Evolutionary conservation across 164 flowering plant species (phyloP).

Genomic region (Cinnamomum chago): DNA sequence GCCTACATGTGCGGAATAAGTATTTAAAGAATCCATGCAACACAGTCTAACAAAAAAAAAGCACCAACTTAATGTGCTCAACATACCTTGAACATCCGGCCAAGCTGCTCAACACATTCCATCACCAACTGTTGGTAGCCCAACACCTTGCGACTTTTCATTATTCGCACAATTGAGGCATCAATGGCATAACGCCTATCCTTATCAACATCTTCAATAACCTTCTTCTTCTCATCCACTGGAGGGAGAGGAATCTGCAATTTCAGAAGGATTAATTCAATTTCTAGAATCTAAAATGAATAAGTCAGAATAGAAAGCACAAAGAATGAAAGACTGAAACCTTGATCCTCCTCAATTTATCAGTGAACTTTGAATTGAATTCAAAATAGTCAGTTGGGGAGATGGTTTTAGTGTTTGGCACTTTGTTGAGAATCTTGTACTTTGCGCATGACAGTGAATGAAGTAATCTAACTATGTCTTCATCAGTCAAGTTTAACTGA

Average conservation of each 20-base stretch:
- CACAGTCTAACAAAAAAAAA: too few relatives aligned
- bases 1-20: too few relatives aligned
- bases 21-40: too few relatives aligned
- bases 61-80: background rate
- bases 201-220: slow-evolving; percentile 89
- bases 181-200: slow-evolving; percentile 92
- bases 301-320: background rate
- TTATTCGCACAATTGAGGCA: slow-evolving; percentile 90
- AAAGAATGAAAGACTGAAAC: slow-evolving; percentile 20
- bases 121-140: slow-evolving; percentile 77
- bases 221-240: slow-evolving; percentile 87
- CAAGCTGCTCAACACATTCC: slow-evolving; percentile 92
- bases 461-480: slow-evolving; percentile 67
- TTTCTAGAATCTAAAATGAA: background rate
- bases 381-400: slow-evolving; percentile 66
- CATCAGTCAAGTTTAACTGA: slow-evolving; percentile 73
- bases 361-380: slow-evolving; percentile 84
- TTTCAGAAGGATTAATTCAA: slow-evolving; percentile 2
- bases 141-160: slow-evolving; percentile 92
- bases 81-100: slow-evolving; percentile 82
- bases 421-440: slow-evolving; percentile 78
- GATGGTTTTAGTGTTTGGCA: slow-evolving; percentile 68
- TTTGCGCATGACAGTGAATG: slow-evolving; percentile 92
- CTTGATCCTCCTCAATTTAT: slow-evolving; percentile 90
- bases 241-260: slow-evolving; percentile 76